Conservation (phyloP, 1,284 basidiomycete species). For the Sutorius eximius region DNA sequence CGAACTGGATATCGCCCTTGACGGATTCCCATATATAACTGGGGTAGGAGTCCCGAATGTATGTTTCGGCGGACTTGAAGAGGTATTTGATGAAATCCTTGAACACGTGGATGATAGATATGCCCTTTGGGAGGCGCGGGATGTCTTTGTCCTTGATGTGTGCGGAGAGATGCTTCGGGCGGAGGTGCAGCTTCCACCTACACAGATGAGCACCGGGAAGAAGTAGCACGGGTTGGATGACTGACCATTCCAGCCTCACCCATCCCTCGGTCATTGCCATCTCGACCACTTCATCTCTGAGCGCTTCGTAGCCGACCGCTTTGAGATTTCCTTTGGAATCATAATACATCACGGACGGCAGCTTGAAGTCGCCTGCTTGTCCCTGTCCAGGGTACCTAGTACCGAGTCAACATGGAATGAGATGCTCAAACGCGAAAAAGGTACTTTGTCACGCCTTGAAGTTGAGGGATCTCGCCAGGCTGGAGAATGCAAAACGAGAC, state of each 20-base stretch:
- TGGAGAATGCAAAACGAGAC: conserved; percentile 44
- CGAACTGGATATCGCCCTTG: too few species aligned
- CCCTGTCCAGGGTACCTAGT: conserved; percentile 42
- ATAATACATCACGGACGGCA: conserved; percentile 54
- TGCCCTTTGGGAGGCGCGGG: too few species aligned
- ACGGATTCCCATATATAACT: too few species aligned
- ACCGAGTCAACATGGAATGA: conserved; percentile 1
- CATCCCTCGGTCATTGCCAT: conserved; percentile 43
- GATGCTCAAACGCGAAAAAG: background rate
- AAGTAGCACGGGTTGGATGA: conserved; percentile 39
- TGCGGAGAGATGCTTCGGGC: conserved; percentile 35
- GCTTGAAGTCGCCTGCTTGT: conserved; percentile 43
- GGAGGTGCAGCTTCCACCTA: conserved; percentile 56
- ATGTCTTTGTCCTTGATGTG: too few species aligned
- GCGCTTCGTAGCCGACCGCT: conserved; percentile 50
- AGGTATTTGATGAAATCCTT: too few species aligned
- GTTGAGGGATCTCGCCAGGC: conserved; percentile 45
- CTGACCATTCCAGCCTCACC: conserved; percentile 48
- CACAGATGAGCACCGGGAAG: conserved; percentile 32
- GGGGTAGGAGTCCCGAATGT: too few species aligned
- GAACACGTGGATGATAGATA: too few species aligned
- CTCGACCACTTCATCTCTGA: conserved; percentile 37
- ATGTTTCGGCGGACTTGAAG: too few species aligned
- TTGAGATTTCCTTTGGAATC: conserved; percentile 40
- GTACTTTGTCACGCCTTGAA: conserved; percentile 42